These are phyloP conservation scores for Amauroascus niger DNA, from an alignment of 2,329 filamentous ascomycete species.

Conservation along the genomic window DNA sequence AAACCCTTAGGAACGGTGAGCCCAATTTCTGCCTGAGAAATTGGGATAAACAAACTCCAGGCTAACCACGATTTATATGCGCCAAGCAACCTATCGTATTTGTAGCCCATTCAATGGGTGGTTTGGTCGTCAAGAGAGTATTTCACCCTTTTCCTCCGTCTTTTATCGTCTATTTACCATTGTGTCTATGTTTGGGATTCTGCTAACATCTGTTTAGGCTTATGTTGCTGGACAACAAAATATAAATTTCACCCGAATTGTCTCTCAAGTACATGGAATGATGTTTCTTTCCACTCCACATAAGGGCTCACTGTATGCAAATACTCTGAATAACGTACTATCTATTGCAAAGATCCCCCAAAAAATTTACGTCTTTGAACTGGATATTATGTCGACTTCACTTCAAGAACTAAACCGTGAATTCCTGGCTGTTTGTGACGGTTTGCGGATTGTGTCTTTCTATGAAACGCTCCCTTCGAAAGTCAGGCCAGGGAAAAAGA, in stretches of 20 bases:
- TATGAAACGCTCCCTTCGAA: slow-evolving; percentile 34
- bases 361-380: slow-evolving; percentile 33
- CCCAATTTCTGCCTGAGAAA: background rate
- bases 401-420: slow-evolving; percentile 36
- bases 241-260: slow-evolving; percentile 11
- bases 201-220: slow-evolving; percentile 7
- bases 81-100: slow-evolving; percentile 29
- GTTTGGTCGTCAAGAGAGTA: slow-evolving; percentile 26
- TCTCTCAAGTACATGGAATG: slow-evolving; percentile 7
- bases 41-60: background rate
- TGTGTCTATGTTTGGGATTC: no score
- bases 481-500: slow-evolving; percentile 15
- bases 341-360: slow-evolving; percentile 20
- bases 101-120: slow-evolving; percentile 41
- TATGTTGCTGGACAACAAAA: slow-evolving; percentile 15
- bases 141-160: background rate
- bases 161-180: background rate
- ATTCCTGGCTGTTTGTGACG: slow-evolving; percentile 33
- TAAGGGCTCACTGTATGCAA: slow-evolving; percentile 19
- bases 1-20: slow-evolving; percentile 4
- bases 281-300: slow-evolving; percentile 24
- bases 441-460: slow-evolving; percentile 36
- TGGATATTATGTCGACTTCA: slow-evolving; percentile 28
- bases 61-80: background rate
- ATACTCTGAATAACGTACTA: slow-evolving; percentile 20